Percentiles rank a stretch among this genome's conserved stretches.
These are phyloP conservation scores for Kwoniella sp. DNA, from an alignment of 768 basidiomycete species.

Conservation along the genomic window DNA sequence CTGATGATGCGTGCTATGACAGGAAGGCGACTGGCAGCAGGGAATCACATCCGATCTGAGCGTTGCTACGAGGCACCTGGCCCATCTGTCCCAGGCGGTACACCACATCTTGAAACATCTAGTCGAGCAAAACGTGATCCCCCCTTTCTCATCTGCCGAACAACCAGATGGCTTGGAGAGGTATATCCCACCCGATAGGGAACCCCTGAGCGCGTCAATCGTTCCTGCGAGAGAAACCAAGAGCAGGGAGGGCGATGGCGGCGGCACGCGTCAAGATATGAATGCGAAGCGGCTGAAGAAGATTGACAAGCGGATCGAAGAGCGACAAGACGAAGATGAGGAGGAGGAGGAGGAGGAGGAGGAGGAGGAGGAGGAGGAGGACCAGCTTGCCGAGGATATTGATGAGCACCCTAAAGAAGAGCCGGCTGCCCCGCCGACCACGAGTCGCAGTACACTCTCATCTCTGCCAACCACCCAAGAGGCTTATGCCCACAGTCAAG, in stretches of 20 bases:
- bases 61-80: slow-evolving; percentile 31
- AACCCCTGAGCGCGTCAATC: background rate
- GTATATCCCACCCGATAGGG: slow-evolving; percentile 33
- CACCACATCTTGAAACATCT: slow-evolving; percentile 39
- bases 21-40: slow-evolving; percentile 50
- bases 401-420: too few relatives aligned
- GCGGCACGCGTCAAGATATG: slow-evolving; percentile 7
- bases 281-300: slow-evolving; percentile 3
- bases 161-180: slow-evolving; percentile 20
- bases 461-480: too few relatives aligned
- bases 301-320: background rate
- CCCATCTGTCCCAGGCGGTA: slow-evolving; percentile 35
- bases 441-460: too few relatives aligned
- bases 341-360: background rate
- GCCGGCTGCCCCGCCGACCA: too few relatives aligned
- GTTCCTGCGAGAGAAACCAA: slow-evolving; percentile 11
- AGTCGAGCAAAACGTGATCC: slow-evolving; percentile 25
- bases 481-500: background rate
- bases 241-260: background rate
- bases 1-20: background rate
- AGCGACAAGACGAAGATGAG: slow-evolving; percentile 6
- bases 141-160: slow-evolving; percentile 20
- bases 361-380: background rate
- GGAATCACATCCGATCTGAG: slow-evolving; percentile 33
- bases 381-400: background rate